phyloP scores from a whole-genome alignment of 129 eudicot genomes.

The Tagetes patula region DNA sequence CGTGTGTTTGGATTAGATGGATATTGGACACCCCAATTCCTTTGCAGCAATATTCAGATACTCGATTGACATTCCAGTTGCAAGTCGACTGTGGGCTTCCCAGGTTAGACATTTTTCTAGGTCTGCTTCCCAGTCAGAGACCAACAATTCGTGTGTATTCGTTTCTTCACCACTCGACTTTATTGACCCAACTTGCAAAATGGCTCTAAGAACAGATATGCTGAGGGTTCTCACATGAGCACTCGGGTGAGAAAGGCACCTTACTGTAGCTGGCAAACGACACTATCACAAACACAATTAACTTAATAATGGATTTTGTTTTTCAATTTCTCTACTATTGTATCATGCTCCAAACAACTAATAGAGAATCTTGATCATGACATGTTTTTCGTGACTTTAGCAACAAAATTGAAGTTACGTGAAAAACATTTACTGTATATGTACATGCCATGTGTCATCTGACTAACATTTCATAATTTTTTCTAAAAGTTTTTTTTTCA shows the following conservation, averaged over 20 bases:
- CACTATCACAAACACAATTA: slow-evolving; percentile 49
- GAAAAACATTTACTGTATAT: no score
- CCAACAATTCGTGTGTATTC: slow-evolving; percentile 41
- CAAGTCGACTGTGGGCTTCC: slow-evolving; percentile 91
- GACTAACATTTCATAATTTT: no score
- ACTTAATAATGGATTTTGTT: neutral
- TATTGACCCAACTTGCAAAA: slow-evolving; percentile 53
- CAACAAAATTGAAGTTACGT: neutral
- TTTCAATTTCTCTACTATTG: neutral
- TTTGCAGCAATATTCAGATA: slow-evolving; percentile 73
- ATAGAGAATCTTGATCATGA: neutral
- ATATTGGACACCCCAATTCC: slow-evolving; percentile 79
- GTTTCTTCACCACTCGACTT: slow-evolving; percentile 38
- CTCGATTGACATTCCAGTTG: slow-evolving; percentile 63
- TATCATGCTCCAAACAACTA: neutral
- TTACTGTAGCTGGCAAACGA: slow-evolving; percentile 85
- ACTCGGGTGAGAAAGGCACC: slow-evolving; percentile 91
- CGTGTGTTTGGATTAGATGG: slow-evolving; percentile 13
- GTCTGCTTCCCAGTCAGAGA: slow-evolving; percentile 71
- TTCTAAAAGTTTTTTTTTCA: no score
- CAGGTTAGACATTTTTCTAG: slow-evolving; percentile 75
- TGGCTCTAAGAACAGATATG: slow-evolving; percentile 86
- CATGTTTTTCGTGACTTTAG: neutral
- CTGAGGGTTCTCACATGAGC: slow-evolving; percentile 97
- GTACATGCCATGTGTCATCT: no score